A percentile compares a stretch with the other conserved stretches of the same genome.
Conservation (phyloP, 2,329 filamentous ascomycete species). For the Aurifilum marmelostoma region DNA sequence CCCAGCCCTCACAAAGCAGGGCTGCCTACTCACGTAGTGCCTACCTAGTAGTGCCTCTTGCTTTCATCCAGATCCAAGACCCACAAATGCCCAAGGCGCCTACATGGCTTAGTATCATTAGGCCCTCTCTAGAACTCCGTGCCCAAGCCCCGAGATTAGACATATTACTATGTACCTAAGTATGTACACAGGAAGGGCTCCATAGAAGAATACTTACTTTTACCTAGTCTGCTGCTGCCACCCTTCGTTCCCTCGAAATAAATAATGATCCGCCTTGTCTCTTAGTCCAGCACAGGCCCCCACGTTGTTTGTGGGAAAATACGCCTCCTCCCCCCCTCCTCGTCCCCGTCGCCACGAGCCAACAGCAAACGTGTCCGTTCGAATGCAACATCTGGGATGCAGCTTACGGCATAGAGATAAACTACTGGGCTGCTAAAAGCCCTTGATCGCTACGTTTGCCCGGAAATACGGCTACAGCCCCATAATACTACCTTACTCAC, state of each 20-base stretch:
- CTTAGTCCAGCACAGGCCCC: neutral
- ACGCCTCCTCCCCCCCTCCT: neutral
- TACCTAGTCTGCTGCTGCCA: neutral
- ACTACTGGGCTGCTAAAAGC: neutral
- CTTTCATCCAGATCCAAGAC: neutral
- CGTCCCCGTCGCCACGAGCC: neutral
- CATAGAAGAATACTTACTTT: neutral
- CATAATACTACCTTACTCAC: conserved; percentile 7
- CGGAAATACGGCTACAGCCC: neutral
- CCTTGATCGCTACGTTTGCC: neutral
- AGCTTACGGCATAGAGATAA: conserved; percentile 2
- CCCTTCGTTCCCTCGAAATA: neutral
- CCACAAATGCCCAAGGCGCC: neutral
- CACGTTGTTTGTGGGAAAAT: neutral
- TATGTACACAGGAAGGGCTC: neutral
- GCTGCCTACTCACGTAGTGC: neutral
- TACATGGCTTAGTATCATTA: neutral
- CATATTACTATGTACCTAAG: neutral
- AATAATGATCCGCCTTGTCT: neutral
- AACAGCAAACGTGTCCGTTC: conserved; percentile 1
- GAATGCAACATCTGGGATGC: neutral
- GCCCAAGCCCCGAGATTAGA: conserved; percentile 10
- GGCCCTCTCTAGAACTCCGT: conserved; percentile 5
- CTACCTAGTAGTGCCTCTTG: neutral
- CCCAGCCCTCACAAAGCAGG: neutral